Percentiles rank a stretch among this genome's conserved stretches.
Evolutionary conservation across 371 early-diverging fungal genomes (phyloP).

Genomic region (Apophysomyces elegans): DNA sequence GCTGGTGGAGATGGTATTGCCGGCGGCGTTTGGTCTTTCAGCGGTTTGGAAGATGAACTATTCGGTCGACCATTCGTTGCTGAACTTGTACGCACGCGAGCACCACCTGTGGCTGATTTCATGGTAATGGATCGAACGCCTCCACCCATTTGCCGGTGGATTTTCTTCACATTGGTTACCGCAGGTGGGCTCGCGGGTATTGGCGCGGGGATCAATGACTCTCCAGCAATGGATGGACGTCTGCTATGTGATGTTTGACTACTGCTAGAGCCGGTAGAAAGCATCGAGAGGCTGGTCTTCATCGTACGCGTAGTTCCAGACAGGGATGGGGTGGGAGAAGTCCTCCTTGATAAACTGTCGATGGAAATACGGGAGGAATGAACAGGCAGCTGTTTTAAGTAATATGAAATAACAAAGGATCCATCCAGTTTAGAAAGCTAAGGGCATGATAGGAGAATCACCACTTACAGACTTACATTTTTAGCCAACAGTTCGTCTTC

Average conservation of each 20-base stretch:
- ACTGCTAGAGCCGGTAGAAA: conserved; percentile 11
- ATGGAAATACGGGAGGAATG: conserved; percentile 33
- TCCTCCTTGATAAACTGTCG: conserved; percentile 25
- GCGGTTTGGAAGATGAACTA: not conserved
- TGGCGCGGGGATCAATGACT: not conserved
- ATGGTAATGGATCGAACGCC: conserved; percentile 12
- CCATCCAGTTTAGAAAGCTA: conserved; percentile 1
- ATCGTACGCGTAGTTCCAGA: conserved; percentile 22
- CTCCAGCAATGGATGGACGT: conserved; percentile 13
- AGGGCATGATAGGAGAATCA: not conserved
- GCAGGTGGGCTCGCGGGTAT: conserved; percentile 15
- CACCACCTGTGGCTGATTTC: conserved; percentile 20
- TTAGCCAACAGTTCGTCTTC: conserved; percentile 30
- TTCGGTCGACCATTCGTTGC: conserved; percentile 3
- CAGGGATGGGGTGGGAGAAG: conserved; percentile 26
- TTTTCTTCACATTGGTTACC: conserved; percentile 14
- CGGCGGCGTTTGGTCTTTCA: conserved; percentile 21
- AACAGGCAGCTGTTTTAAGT: conserved; percentile 25
- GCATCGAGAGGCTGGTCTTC: conserved; percentile 21
- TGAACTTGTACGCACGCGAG: conserved; percentile 28
- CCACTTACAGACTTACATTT: conserved; percentile 26
- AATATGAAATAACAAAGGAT: not conserved
- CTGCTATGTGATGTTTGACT: conserved; percentile 18
- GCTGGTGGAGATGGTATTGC: conserved; percentile 1
- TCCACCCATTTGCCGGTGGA: conserved; percentile 20